A percentile compares a stretch with the other conserved stretches of the same genome.
phyloP scores from a whole-genome alignment of 2,329 filamentous ascomycete species.

The Colletotrichum aenigma region DNA sequence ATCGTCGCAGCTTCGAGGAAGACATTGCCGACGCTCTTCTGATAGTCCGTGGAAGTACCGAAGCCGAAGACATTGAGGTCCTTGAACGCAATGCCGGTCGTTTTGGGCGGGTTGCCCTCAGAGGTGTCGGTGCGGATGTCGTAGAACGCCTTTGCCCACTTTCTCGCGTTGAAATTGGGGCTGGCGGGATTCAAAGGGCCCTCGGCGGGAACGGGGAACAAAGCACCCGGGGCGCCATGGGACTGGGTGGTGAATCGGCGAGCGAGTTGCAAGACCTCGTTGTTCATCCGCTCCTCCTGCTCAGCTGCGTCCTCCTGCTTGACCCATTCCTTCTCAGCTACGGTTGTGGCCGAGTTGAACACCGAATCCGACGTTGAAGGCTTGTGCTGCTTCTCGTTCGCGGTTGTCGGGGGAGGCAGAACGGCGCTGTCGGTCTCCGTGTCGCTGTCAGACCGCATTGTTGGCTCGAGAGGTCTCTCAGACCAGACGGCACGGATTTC shows the following conservation, averaged over 20 bases:
- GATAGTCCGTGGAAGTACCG: slow-evolving; percentile 44
- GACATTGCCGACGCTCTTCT: slow-evolving; percentile 46
- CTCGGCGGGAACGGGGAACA: slow-evolving; percentile 28
- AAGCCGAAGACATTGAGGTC: slow-evolving; percentile 48
- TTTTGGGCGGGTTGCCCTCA: slow-evolving; percentile 30
- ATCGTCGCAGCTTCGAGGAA: slow-evolving; percentile 28
- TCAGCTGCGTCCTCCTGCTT: not conserved
- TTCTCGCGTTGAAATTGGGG: slow-evolving; percentile 41
- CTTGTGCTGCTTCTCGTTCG: not conserved
- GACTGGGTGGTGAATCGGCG: slow-evolving; percentile 29
- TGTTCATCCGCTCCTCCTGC: not conserved
- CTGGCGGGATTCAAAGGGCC: slow-evolving; percentile 42
- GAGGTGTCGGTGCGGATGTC: slow-evolving; percentile 25
- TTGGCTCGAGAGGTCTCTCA: not conserved
- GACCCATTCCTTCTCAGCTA: not conserved
- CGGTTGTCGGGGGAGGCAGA: not conserved
- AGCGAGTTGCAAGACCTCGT: slow-evolving; percentile 30
- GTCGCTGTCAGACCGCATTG: not conserved
- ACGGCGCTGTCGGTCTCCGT: not conserved
- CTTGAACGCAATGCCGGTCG: slow-evolving; percentile 44
- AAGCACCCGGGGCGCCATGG: slow-evolving; percentile 22
- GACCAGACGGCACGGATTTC: not conserved
- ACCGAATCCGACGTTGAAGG: not conserved
- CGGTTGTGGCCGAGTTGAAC: not conserved
- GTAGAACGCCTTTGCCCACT: slow-evolving; percentile 47